A percentile compares a stretch with the other conserved stretches of the same genome.
These are phyloP conservation scores for Anthracocystis setariae DNA, from an alignment of 1,284 basidiomycete species.

Conservation along the genomic window DNA sequence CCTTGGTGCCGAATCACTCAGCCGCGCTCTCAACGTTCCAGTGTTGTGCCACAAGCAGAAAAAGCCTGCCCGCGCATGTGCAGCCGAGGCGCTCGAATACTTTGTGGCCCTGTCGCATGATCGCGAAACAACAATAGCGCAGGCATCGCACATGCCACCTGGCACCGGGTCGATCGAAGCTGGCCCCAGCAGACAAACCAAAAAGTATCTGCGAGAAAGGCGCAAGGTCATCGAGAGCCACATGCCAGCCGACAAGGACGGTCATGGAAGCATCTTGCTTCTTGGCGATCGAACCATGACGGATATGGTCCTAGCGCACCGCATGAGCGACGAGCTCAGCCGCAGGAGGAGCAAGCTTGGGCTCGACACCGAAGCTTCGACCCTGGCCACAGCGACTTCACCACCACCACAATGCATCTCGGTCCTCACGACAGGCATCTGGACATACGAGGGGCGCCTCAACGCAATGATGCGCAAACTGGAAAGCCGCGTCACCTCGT, in stretches of 20 bases:
- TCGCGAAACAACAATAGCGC: slow-evolving; percentile 59
- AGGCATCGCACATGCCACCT: slow-evolving; percentile 44
- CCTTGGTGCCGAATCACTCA: slow-evolving; percentile 89
- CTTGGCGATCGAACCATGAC: slow-evolving; percentile 92
- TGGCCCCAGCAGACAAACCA: slow-evolving; percentile 27
- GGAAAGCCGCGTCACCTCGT: slow-evolving; percentile 49
- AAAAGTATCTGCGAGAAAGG: slow-evolving; percentile 27
- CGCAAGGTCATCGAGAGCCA: slow-evolving; percentile 66
- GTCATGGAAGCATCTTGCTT: slow-evolving; percentile 73
- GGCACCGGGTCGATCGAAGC: slow-evolving; percentile 26
- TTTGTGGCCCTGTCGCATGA: slow-evolving; percentile 64
- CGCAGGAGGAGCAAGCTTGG: slow-evolving; percentile 39
- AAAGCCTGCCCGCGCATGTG: slow-evolving; percentile 79
- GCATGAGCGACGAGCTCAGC: slow-evolving; percentile 68
- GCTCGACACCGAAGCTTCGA: slow-evolving; percentile 30
- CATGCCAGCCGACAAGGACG: slow-evolving; percentile 73
- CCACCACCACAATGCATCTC: slow-evolving; percentile 50
- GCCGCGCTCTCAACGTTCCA: slow-evolving; percentile 79
- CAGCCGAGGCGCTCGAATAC: slow-evolving; percentile 76
- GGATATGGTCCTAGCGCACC: slow-evolving; percentile 85
- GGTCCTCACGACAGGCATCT: slow-evolving; percentile 66
- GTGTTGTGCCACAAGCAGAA: slow-evolving; percentile 81
- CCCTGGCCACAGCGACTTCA: slow-evolving; percentile 2
- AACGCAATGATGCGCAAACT: slow-evolving; percentile 63
- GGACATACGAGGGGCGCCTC: slow-evolving; percentile 61